phyloP scores from a whole-genome alignment of 139 green algal species.

The Gonium pectorale region DNA sequence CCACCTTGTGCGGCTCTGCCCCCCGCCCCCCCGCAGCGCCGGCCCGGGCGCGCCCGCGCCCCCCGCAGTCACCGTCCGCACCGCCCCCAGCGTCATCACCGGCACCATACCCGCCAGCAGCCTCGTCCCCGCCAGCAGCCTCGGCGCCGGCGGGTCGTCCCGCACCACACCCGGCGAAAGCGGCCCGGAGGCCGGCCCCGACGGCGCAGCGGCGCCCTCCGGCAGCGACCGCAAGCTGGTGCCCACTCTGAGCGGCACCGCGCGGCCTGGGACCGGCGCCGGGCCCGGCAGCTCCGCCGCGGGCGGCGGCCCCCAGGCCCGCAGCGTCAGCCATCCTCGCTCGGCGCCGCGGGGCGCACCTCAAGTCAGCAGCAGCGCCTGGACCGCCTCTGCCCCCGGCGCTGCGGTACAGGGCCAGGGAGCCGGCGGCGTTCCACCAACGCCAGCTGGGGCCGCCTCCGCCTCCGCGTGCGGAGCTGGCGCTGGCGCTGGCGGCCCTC shows the following conservation, averaged over 20 bases:
- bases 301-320: neutral
- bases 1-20: no score
- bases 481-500: no score
- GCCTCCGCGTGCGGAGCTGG: no score
- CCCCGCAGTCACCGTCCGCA: neutral
- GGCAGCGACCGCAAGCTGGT: slow-evolving; percentile 4
- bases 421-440: no score
- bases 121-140: neutral
- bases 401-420: no score
- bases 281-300: no score
- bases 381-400: no score
- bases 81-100: neutral
- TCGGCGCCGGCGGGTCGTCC: neutral
- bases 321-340: neutral
- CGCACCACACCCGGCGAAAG: neutral
- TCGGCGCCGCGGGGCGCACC: neutral
- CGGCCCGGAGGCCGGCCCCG: neutral
- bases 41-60: no score
- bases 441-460: no score
- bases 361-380: no score
- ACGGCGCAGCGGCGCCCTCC: neutral
- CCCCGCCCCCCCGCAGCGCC: neutral
- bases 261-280: no score
- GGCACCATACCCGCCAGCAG: neutral
- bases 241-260: slow-evolving; percentile 5